These are phyloP conservation scores for Alternaria longipes DNA, from an alignment of 2,329 filamentous ascomycete genomes.

Conservation along the genomic window DNA sequence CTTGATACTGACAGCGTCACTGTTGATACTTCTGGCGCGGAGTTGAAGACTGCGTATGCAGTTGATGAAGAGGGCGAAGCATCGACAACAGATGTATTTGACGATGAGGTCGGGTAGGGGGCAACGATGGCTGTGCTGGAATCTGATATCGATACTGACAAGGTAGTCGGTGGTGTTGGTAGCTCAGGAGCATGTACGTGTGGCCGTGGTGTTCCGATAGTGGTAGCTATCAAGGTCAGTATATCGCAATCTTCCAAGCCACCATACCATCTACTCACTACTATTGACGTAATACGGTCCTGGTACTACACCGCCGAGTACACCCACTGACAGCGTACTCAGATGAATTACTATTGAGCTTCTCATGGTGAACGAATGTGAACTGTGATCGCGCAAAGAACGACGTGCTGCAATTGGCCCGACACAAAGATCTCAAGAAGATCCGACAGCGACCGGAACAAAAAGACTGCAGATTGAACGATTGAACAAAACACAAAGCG, in stretches of 20 bases:
- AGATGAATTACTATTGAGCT: conserved; percentile 27
- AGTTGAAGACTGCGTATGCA: not conserved
- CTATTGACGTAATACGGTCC: conserved; percentile 18
- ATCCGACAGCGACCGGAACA: conserved; percentile 8
- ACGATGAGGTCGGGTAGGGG: conserved; percentile 5
- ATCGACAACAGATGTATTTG: conserved; percentile 3
- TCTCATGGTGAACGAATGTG: conserved; percentile 28
- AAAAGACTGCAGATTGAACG: conserved; percentile 14
- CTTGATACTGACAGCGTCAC: not conserved
- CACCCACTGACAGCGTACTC: conserved; percentile 26
- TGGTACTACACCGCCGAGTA: conserved; percentile 22
- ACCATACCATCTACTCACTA: conserved; percentile 17
- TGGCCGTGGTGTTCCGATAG: conserved; percentile 20
- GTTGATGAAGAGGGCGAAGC: conserved; percentile 1
- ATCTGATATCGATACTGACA: conserved; percentile 12
- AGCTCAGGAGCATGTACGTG: conserved; percentile 22
- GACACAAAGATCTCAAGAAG: not conserved
- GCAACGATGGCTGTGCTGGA: not conserved
- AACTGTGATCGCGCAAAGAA: conserved; percentile 10
- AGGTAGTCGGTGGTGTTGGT: not conserved
- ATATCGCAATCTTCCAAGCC: not conserved
- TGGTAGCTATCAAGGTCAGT: conserved; percentile 22
- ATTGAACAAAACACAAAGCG: conserved; percentile 17
- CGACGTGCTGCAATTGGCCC: conserved; percentile 25
- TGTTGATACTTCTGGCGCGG: not conserved